These are phyloP conservation scores for Scheffersomyces stipitis DNA, from an alignment of 805 yeast species.

Conservation along the genomic window DNA sequence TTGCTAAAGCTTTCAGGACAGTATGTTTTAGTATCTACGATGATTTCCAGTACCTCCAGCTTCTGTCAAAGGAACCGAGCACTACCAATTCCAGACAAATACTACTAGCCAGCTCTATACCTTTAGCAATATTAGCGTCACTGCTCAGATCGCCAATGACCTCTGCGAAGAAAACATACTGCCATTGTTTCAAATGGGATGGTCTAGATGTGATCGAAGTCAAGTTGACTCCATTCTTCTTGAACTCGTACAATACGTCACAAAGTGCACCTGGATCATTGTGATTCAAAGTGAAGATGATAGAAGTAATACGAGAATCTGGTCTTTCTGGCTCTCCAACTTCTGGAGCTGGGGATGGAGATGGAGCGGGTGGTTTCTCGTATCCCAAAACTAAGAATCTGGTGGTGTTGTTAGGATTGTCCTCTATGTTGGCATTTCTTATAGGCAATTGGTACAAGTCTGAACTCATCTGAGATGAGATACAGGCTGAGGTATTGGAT, in stretches of 20 bases:
- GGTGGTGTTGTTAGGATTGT: constrained; percentile 75
- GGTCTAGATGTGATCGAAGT: constrained; percentile 80
- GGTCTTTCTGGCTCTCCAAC: constrained; percentile 4
- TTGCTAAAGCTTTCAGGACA: too few species aligned
- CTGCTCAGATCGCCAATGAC: constrained; percentile 44
- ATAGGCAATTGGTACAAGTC: constrained; percentile 58
- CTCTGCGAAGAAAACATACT: constrained; percentile 80
- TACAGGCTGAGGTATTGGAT: constrained; percentile 56
- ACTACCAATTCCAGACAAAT: constrained; percentile 52
- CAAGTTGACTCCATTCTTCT: constrained; percentile 57
- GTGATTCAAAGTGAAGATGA: constrained; percentile 63
- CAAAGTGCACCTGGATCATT: constrained; percentile 77
- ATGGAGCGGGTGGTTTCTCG: constrained; percentile 11
- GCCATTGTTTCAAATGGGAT: constrained; percentile 66
- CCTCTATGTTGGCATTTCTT: constrained; percentile 60
- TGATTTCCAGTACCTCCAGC: constrained; percentile 29
- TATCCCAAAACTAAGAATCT: constrained; percentile 71
- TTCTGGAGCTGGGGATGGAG: constrained; percentile 4
- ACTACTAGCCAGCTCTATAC: constrained; percentile 42
- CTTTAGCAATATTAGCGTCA: constrained; percentile 27
- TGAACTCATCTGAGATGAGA: constrained; percentile 71
- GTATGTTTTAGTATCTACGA: too few species aligned
- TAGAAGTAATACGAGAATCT: constrained; percentile 42
- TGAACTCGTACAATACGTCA: constrained; percentile 59
- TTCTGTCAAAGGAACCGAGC: constrained; percentile 59